Evolutionary conservation across 208 protist genomes (phyloP).

Genomic region (Acanthamoeba castellanii): DNA sequence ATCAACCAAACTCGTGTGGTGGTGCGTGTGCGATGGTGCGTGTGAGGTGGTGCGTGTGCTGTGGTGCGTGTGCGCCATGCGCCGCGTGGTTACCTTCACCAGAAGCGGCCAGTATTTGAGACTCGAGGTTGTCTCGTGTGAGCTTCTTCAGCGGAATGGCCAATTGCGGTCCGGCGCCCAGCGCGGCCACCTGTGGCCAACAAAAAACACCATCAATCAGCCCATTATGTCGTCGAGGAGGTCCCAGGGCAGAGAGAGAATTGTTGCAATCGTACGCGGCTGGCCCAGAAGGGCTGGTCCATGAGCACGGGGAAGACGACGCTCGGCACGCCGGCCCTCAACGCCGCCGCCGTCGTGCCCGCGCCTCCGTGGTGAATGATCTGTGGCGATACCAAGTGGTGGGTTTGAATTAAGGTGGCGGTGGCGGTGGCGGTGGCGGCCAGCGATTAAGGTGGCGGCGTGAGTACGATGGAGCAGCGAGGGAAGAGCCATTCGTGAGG

Average conservation of each 20-base stretch:
- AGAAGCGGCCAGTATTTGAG: not conserved
- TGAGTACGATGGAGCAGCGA: slow-evolving; percentile 37
- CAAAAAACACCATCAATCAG: not conserved
- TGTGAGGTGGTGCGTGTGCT: not conserved
- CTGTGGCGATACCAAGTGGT: not conserved
- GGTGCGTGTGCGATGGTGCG: not conserved
- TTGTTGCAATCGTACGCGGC: not conserved
- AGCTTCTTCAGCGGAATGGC: slow-evolving; percentile 7
- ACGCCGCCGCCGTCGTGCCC: slow-evolving; percentile 79
- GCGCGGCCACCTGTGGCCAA: not conserved
- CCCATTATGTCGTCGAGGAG: not conserved
- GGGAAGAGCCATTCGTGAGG: slow-evolving; percentile 83
- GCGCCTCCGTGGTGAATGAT: slow-evolving; percentile 86
- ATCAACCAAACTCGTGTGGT: not conserved
- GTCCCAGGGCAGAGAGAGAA: not conserved
- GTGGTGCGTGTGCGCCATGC: not conserved
- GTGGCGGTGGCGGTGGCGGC: not conserved
- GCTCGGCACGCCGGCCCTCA: slow-evolving; percentile 72
- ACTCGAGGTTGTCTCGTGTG: not conserved
- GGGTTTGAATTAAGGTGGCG: not conserved
- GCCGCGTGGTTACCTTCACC: not conserved
- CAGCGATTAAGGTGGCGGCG: not conserved
- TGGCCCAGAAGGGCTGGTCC: slow-evolving; percentile 85
- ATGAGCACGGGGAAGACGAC: slow-evolving; percentile 84
- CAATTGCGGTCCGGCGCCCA: not conserved